Conservation (phyloP, 1,139 yeast genomes). For the Sugiyamaella paludigena region DNA sequence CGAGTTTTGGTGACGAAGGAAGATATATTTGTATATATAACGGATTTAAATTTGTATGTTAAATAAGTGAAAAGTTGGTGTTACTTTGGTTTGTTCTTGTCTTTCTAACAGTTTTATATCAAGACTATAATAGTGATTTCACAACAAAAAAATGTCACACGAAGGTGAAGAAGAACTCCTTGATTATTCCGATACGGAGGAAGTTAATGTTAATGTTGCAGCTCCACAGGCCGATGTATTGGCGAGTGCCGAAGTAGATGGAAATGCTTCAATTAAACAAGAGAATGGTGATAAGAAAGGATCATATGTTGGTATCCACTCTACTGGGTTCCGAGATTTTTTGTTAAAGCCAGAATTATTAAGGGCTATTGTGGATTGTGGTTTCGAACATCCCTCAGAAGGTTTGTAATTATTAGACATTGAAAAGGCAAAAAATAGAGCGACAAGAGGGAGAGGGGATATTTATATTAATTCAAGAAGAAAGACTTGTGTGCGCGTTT, state of each 20-base stretch:
- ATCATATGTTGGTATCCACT: conserved; percentile 95
- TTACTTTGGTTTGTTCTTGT: too few relatives aligned
- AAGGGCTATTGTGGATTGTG: conserved; percentile 98
- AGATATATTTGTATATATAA: too few relatives aligned
- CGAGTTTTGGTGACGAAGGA: too few relatives aligned
- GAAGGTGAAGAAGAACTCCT: conserved; percentile 99
- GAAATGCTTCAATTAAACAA: conserved; percentile 35
- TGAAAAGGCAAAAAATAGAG: background rate
- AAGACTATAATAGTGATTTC: background rate
- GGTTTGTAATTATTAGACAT: conserved; percentile 54
- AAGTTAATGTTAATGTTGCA: conserved; percentile 73
- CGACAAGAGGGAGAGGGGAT: too few relatives aligned
- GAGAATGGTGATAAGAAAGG: conserved; percentile 85
- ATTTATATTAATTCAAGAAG: too few relatives aligned
- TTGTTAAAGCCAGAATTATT: conserved; percentile 92
- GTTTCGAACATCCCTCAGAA: conserved; percentile 99
- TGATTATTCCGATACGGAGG: conserved; percentile 98
- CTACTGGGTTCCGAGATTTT: conserved; percentile 98
- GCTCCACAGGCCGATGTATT: conserved; percentile 44
- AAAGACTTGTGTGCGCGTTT: too few relatives aligned
- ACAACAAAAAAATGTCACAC: conserved; percentile 47
- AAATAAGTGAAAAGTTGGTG: too few relatives aligned
- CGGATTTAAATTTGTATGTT: too few relatives aligned
- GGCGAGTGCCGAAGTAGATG: conserved; percentile 29
- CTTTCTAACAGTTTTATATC: background rate